These are phyloP conservation scores for Alloteropsis semialata DNA, from an alignment of 176 grass and related monocot species.

Conservation along the genomic window DNA sequence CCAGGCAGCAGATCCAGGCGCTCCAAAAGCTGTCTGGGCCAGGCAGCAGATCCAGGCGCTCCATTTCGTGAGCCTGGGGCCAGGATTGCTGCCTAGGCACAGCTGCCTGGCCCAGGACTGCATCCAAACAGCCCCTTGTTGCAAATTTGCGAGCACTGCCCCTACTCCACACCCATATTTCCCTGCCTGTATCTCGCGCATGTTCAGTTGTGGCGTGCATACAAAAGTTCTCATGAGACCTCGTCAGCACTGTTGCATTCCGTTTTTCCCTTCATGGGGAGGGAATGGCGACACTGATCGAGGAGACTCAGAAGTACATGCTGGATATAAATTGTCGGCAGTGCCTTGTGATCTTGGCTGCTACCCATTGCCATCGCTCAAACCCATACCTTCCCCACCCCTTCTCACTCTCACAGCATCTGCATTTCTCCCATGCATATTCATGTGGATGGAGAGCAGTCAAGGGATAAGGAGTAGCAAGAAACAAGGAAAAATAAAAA, in stretches of 20 bases:
- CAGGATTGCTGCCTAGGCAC: too few relatives aligned
- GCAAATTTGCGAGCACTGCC: neutral
- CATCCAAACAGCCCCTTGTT: too few relatives aligned
- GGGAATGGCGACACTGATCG: neutral
- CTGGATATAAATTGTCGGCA: neutral
- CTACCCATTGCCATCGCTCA: conserved; percentile 22
- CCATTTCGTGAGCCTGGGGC: too few relatives aligned
- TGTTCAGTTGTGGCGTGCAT: neutral
- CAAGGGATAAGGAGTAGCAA: conserved; percentile 1
- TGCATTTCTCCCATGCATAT: conserved; percentile 18
- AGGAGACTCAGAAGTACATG: neutral
- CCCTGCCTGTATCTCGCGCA: neutral
- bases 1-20: too few relatives aligned
- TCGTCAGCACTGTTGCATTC: conserved; percentile 7
- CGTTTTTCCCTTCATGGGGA: neutral
- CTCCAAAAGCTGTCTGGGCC: too few relatives aligned
- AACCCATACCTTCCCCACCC: conserved; percentile 2
- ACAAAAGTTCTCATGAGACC: neutral
- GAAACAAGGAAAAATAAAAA: neutral
- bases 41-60: too few relatives aligned
- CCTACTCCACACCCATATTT: neutral
- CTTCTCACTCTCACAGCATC: conserved; percentile 25
- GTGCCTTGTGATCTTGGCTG: conserved; percentile 11
- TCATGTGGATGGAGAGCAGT: neutral
- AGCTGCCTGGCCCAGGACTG: too few relatives aligned